phyloP scores from a whole-genome alignment of 2,329 filamentous ascomycete species.

The Onygenales sp. region DNA sequence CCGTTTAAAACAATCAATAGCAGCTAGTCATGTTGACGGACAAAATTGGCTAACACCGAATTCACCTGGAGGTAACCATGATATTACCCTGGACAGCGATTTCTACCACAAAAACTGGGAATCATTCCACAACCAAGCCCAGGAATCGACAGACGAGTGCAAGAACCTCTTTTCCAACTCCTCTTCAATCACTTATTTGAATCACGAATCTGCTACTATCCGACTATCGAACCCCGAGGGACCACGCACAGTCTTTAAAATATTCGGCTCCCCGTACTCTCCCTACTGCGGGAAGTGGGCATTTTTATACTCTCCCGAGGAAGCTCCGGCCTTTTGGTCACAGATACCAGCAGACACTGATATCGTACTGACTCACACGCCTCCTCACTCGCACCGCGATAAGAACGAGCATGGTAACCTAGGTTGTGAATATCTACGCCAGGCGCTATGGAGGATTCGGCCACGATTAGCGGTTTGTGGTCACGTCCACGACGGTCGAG shows the following conservation, averaged over 20 bases:
- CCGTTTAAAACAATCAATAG: neutral
- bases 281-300: slow-evolving; percentile 41
- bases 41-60: slow-evolving; percentile 1
- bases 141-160: slow-evolving; percentile 37
- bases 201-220: slow-evolving; percentile 39
- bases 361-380: slow-evolving; percentile 49
- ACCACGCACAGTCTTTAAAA: slow-evolving; percentile 39
- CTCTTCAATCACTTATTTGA: slow-evolving; percentile 42
- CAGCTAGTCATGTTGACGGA: neutral
- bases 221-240: slow-evolving; percentile 35
- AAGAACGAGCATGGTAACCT: slow-evolving; percentile 21
- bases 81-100: slow-evolving; percentile 42
- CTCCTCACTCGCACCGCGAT: slow-evolving; percentile 43
- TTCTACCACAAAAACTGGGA: slow-evolving; percentile 37
- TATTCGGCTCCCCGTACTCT: slow-evolving; percentile 52
- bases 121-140: slow-evolving; percentile 35
- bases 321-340: slow-evolving; percentile 38
- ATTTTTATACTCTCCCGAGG: slow-evolving; percentile 42
- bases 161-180: slow-evolving; percentile 31
- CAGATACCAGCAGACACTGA: slow-evolving; percentile 43
- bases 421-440: slow-evolving; percentile 41
- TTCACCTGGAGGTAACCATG: slow-evolving; percentile 44
- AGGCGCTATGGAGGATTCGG: slow-evolving; percentile 36
- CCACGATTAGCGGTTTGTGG: slow-evolving; percentile 47
- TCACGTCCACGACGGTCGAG: slow-evolving; percentile 50